phyloP scores from a whole-genome alignment of 2,329 filamentous ascomycete species.

The Aspergillus sp. region DNA sequence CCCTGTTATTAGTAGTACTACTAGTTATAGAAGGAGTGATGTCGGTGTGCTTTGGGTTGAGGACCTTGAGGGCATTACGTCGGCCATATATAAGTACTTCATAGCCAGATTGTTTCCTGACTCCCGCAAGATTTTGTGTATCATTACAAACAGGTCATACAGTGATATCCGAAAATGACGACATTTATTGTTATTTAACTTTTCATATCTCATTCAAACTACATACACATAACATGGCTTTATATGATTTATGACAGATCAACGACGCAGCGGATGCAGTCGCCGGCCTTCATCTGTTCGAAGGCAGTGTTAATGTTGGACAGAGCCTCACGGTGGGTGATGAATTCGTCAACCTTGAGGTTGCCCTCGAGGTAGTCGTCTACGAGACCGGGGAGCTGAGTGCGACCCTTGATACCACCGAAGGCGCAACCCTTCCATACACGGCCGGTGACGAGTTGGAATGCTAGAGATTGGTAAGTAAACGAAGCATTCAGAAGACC shows the following conservation, averaged over 20 bases:
- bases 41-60: not conserved
- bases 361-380: slow-evolving; percentile 84
- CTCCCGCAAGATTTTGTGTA: too few relatives aligned
- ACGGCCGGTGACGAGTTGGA: slow-evolving; percentile 97
- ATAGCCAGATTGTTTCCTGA: not conserved
- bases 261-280: slow-evolving; percentile 95
- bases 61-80: not conserved
- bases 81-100: not conserved
- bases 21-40: not conserved
- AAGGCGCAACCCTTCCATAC: slow-evolving; percentile 98
- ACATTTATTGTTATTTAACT: not conserved
- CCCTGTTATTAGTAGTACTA: not conserved
- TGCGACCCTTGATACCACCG: slow-evolving; percentile 95
- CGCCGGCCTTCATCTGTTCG: slow-evolving; percentile 89
- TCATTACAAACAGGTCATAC: not conserved
- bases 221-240: slow-evolving; percentile 1
- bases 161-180: too few relatives aligned
- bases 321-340: slow-evolving; percentile 88
- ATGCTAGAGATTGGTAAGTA: slow-evolving; percentile 58
- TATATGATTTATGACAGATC: slow-evolving; percentile 42
- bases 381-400: slow-evolving; percentile 84
- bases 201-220: slow-evolving; percentile 6
- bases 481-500: slow-evolving; percentile 24
- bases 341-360: slow-evolving; percentile 99
- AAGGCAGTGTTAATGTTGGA: slow-evolving; percentile 86